Percentiles rank a stretch among this genome's conserved stretches.
These are phyloP conservation scores for Yamadazyma tumulicola DNA, from an alignment of 805 yeast genomes.

Conservation along the genomic window DNA sequence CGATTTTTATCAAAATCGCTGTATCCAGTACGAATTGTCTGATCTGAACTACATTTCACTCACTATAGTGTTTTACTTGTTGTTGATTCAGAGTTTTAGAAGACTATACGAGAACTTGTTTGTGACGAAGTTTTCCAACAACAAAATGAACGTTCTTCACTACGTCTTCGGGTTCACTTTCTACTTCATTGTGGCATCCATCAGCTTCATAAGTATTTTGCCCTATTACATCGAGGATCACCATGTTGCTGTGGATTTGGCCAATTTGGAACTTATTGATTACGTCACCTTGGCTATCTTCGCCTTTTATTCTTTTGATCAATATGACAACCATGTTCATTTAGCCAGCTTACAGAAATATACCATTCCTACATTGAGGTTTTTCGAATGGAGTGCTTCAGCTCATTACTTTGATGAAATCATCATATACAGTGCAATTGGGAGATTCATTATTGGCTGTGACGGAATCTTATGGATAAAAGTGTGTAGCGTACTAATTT, in stretches of 20 bases:
- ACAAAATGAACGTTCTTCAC: slow-evolving; percentile 64
- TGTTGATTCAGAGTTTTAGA: slow-evolving; percentile 49
- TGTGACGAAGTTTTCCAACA: slow-evolving; percentile 45
- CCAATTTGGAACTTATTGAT: slow-evolving; percentile 18
- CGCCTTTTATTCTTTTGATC: slow-evolving; percentile 51
- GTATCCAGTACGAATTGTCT: background rate
- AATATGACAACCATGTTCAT: slow-evolving; percentile 47
- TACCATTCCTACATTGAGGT: slow-evolving; percentile 48
- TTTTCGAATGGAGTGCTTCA: slow-evolving; percentile 50
- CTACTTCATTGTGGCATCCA: slow-evolving; percentile 48
- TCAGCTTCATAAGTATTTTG: slow-evolving; percentile 21
- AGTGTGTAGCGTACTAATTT: slow-evolving; percentile 20
- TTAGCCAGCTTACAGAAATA: slow-evolving; percentile 53
- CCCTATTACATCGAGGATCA: slow-evolving; percentile 14
- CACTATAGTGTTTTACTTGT: slow-evolving; percentile 19
- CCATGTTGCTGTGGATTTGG: background rate
- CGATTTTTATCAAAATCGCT: slow-evolving; percentile 4
- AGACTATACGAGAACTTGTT: slow-evolving; percentile 52
- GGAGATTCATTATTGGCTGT: slow-evolving; percentile 16
- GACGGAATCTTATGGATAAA: slow-evolving; percentile 16
- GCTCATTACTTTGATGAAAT: slow-evolving; percentile 74
- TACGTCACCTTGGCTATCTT: slow-evolving; percentile 32
- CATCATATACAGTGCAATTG: slow-evolving; percentile 45
- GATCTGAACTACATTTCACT: slow-evolving; percentile 14
- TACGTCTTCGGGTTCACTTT: slow-evolving; percentile 62